Percentiles rank a stretch among this genome's conserved stretches.
Evolutionary conservation across 768 basidiomycete genomes (phyloP).

Genomic region (Mycena albidolilacea): DNA sequence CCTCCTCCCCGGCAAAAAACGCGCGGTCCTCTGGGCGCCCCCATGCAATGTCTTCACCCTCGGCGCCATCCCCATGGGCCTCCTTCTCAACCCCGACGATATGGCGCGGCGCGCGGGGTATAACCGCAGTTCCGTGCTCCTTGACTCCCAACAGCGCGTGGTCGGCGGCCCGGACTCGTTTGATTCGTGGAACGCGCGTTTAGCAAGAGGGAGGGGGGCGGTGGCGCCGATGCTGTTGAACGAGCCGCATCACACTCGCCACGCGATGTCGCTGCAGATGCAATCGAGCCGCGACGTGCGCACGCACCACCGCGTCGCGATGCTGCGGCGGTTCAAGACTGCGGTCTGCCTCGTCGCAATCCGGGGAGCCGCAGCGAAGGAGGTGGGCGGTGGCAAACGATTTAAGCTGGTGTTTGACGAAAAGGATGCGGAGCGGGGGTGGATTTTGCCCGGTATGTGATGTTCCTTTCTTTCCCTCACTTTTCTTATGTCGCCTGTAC

Average conservation of each 20-base stretch:
- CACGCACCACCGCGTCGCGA: slow-evolving; percentile 49
- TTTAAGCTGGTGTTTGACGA: slow-evolving; percentile 43
- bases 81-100: slow-evolving; percentile 1
- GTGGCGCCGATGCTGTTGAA: slow-evolving; percentile 40
- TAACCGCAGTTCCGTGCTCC: neutral
- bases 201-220: slow-evolving; percentile 6
- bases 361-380: slow-evolving; percentile 54
- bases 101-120: neutral
- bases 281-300: slow-evolving; percentile 46
- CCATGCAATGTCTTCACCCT: slow-evolving; percentile 3
- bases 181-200: slow-evolving; percentile 21
- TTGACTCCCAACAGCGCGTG: neutral
- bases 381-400: slow-evolving; percentile 24
- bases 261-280: slow-evolving; percentile 58
- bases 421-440: slow-evolving; percentile 40
- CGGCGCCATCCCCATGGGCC: slow-evolving; percentile 15
- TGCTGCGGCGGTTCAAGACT: slow-evolving; percentile 54
- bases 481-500: neutral
- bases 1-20: neutral
- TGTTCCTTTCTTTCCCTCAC: neutral
- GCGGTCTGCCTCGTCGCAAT: slow-evolving; percentile 57
- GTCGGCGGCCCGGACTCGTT: neutral
- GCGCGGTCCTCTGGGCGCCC: slow-evolving; percentile 13
- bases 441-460: slow-evolving; percentile 53
- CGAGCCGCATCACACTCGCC: slow-evolving; percentile 41